These are phyloP conservation scores for Colletotrichum scovillei DNA, from an alignment of 2,329 filamentous ascomycete genomes.

Conservation along the genomic window DNA sequence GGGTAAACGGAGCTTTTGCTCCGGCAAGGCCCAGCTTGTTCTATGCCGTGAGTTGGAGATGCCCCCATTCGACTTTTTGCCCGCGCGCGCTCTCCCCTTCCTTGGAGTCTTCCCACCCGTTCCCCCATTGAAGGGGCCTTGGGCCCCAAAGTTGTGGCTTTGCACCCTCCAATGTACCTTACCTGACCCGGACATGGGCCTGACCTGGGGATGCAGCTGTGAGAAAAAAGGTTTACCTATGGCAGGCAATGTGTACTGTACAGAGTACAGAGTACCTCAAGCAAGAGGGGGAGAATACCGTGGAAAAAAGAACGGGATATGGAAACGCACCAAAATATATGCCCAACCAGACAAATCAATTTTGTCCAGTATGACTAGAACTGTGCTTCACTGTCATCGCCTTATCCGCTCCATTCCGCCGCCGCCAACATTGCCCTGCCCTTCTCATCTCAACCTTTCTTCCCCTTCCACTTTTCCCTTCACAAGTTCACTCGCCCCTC, in stretches of 20 bases:
- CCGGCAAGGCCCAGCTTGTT: constrained; percentile 25
- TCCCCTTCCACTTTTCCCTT: neutral
- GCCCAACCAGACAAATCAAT: constrained; percentile 28
- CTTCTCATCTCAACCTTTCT: neutral
- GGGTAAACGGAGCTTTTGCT: constrained; percentile 32
- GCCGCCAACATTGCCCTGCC: constrained; percentile 18
- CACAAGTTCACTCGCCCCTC: neutral
- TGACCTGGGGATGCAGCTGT: constrained; percentile 8
- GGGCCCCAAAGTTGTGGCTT: constrained; percentile 18
- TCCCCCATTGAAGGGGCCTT: neutral
- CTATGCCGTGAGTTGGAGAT: constrained; percentile 11
- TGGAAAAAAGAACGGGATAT: constrained; percentile 28
- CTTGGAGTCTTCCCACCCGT: neutral
- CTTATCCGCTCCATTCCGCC: constrained; percentile 7
- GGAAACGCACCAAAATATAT: constrained; percentile 35
- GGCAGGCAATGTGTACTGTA: neutral
- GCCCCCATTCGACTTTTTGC: constrained; percentile 10
- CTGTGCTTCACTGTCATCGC: constrained; percentile 22
- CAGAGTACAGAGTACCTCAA: constrained; percentile 5
- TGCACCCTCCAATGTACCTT: constrained; percentile 4
- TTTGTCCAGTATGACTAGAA: constrained; percentile 16
- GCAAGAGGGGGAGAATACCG: constrained; percentile 22
- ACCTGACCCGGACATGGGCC: constrained; percentile 14
- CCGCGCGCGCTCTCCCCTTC: neutral
- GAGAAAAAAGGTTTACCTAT: neutral